Base-by-base conservation (phyloP, 208 protist genomes). In the Strigomonas culicis region DNA sequence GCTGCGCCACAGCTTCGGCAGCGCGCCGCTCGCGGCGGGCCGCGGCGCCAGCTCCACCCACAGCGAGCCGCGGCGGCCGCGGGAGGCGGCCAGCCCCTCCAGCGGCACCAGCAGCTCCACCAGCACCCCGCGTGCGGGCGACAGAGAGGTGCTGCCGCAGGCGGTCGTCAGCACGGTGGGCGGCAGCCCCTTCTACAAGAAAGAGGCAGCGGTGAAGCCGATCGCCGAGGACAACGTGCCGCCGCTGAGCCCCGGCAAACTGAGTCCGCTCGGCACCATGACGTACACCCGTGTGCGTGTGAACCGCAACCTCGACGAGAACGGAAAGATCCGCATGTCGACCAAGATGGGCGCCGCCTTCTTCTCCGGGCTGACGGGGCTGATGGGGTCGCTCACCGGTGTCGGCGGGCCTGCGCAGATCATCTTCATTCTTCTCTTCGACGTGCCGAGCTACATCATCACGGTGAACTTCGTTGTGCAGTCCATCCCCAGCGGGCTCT, bases 371-470 rank as follows among this genome's bases (percentile, higher is more conserved):
- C 30, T 75, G 0, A 71, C 70, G 1, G 79, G 79, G 1, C 24
- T 77, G 11, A 74, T 84, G 69, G 74, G 74, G 24, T 78, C 70
- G 22, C 46, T 84, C 31, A 80, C 74, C 6, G 74, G 70, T 15
- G 75, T 79, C 10, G 70, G 68, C 25, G 72, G 51, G 11, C 71
- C 72, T 19, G 66, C 79, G 59, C 66, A 80, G 28, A 74, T 85
- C 27, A 72, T 85, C n/a, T 85, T 85, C 30, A 57, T 81, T 8
- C 28, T 77, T 22, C 46, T 72, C 11, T 73, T 80, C 21, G 75
- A 85, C n/a, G 67, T 85, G 0, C 75, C 79, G 55, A 51, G 62
- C 39, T 85, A 80, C 63, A 70, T 85, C 13, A 73, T 81, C 4
- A 68, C 61, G 4, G 65, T 74, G 34, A 81, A 78, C 59, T 75